Percentiles rank a stretch among this genome's conserved stretches.
Evolutionary conservation across 2,329 filamentous ascomycete genomes (phyloP).

Genomic region (Aspergillus sp.): DNA sequence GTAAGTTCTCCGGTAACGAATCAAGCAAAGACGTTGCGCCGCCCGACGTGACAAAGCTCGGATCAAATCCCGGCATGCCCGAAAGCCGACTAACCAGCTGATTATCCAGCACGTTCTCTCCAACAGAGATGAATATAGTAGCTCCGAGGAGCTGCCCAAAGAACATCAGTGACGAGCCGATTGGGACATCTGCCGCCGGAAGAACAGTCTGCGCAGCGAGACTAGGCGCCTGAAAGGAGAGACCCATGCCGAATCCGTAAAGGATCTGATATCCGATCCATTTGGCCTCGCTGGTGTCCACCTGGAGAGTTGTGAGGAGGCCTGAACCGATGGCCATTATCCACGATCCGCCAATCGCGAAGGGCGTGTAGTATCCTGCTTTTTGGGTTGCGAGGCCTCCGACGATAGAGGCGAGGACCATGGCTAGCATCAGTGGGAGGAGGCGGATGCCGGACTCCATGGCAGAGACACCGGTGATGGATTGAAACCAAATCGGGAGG

Average conservation of each 20-base stretch:
- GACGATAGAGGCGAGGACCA: conserved; percentile 30
- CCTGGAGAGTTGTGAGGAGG: conserved; percentile 35
- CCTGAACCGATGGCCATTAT: conserved; percentile 35
- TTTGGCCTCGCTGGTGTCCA: conserved; percentile 26
- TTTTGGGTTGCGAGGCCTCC: conserved; percentile 29
- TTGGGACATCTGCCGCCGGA: conserved; percentile 30
- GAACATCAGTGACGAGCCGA: conserved; percentile 33
- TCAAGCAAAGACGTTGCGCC: conserved; percentile 1
- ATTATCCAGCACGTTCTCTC: conserved; percentile 13
- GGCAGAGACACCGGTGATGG: conserved; percentile 33
- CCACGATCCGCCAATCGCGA: conserved; percentile 31
- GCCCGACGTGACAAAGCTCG: background rate
- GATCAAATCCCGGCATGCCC: conserved; percentile 4
- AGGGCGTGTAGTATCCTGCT: conserved; percentile 40
- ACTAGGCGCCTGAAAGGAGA: conserved; percentile 36
- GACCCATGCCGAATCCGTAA: conserved; percentile 35
- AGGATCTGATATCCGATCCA: conserved; percentile 44
- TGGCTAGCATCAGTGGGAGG: conserved; percentile 31
- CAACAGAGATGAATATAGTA: conserved; percentile 32
- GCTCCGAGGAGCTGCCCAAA: conserved; percentile 39
- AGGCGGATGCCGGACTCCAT: conserved; percentile 37
- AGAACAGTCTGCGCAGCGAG: conserved; percentile 37
- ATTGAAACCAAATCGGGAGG: conserved; percentile 45
- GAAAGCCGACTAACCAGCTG: conserved; percentile 1
- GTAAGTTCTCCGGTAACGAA: background rate